A percentile compares a stretch with the other conserved stretches of the same genome.
Evolutionary conservation across 73 alveolate species (phyloP).

Genomic region (Paramecium biaurelia): DNA sequence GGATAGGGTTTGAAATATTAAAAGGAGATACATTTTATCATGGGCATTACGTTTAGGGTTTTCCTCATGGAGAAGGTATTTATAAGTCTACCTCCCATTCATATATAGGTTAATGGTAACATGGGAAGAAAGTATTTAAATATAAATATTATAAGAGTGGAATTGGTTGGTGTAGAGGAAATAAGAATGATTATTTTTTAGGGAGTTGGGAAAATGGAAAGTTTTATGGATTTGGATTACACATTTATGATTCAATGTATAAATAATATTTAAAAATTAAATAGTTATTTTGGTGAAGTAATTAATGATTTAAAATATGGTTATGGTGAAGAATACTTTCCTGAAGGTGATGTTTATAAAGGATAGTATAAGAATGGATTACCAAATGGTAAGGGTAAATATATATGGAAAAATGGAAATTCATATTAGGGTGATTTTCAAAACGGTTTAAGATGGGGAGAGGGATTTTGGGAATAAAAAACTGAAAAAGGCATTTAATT

Average conservation of each 20-base stretch:
- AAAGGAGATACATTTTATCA: constrained; percentile 70
- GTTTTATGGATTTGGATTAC: constrained; percentile 69
- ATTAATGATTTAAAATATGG: constrained; percentile 60
- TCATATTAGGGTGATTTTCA: constrained; percentile 47
- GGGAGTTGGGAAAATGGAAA: constrained; percentile 76
- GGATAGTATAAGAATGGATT: constrained; percentile 81
- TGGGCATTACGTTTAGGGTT: constrained; percentile 76
- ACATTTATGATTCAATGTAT: constrained; percentile 62
- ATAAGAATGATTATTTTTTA: constrained; percentile 60
- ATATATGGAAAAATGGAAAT: constrained; percentile 54
- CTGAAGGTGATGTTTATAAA: constrained; percentile 73
- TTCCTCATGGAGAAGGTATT: constrained; percentile 73
- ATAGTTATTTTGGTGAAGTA: constrained; percentile 88
- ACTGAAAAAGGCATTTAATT: constrained; percentile 36
- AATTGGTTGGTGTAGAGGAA: constrained; percentile 66
- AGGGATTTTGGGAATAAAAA: constrained; percentile 54
- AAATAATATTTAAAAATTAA: not conserved
- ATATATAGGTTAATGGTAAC: constrained; percentile 77
- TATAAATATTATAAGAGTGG: constrained; percentile 63
- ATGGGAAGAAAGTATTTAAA: constrained; percentile 55
- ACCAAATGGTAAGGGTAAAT: constrained; percentile 85
- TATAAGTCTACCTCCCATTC: constrained; percentile 56
- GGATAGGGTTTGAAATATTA: constrained; percentile 73
- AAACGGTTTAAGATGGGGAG: constrained; percentile 59
- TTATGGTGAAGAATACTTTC: constrained; percentile 67